Conservation (phyloP, 805 yeast species). For the Kregervanrija pseudodelftensis region DNA sequence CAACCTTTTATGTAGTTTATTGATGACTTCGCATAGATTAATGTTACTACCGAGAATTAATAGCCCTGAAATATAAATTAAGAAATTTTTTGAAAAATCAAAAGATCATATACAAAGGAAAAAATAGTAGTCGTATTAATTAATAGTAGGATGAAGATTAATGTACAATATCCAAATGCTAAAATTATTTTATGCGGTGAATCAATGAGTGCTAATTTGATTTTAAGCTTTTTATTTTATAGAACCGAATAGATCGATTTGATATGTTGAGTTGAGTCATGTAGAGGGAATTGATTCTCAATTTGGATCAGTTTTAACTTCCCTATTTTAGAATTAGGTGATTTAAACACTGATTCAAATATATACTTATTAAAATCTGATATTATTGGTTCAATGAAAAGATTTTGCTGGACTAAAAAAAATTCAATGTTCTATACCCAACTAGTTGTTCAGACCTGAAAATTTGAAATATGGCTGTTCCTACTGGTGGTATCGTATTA, state of each 20-base stretch:
- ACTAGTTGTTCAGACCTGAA: conserved; percentile 22
- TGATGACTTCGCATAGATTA: conserved; percentile 33
- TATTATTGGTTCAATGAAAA: conserved; percentile 12
- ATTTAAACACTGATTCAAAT: too few species aligned
- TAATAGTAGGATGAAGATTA: conserved; percentile 1
- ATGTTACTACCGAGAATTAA: conserved; percentile 42
- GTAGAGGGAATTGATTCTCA: conserved; percentile 7
- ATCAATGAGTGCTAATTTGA: conserved; percentile 41
- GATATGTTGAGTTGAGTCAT: conserved; percentile 14
- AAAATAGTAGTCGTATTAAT: neutral
- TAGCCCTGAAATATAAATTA: conserved; percentile 38
- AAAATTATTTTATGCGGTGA: conserved; percentile 36
- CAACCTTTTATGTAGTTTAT: conserved; percentile 39
- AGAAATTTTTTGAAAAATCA: conserved; percentile 21
- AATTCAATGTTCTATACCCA: conserved; percentile 11
- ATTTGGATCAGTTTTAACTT: conserved; percentile 20
- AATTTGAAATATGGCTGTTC: conserved; percentile 36
- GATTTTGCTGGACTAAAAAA: conserved; percentile 4
- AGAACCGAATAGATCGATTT: too few species aligned
- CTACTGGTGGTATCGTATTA: conserved; percentile 33
- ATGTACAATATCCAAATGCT: conserved; percentile 18
- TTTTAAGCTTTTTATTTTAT: conserved; percentile 26
- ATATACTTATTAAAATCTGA: conserved; percentile 10
- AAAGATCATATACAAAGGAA: conserved; percentile 8
- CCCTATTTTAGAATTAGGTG: conserved; percentile 22